Base-by-base conservation (phyloP, 2,329 filamentous ascomycete genomes). In the Fusarium caatingaense region DNA sequence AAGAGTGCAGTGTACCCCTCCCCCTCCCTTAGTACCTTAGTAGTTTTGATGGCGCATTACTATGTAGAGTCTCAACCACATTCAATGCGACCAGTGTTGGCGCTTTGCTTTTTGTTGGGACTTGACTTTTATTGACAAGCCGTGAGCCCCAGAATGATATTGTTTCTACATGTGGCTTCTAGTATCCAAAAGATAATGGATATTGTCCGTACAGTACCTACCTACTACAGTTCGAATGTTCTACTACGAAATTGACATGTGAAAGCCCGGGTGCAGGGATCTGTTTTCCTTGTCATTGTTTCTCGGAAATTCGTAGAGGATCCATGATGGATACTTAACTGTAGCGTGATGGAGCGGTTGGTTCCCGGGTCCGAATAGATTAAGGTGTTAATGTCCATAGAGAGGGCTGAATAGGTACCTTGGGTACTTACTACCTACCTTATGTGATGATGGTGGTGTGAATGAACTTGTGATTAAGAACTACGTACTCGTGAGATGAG, bases 391-490 rank as follows among this genome's bases (percentile, higher is more conserved):
- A 42, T 50, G 40, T 51, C 42, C 34, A 18, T n/a, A 37, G 34
- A n/a, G 53, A 56, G 50, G 37, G 30, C 48, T 37, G 21, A 25
- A 18, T 23, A n/a, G n/a, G n/a, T n/a, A 28, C 28, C 28, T 28
- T 28, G 25, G 21, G 13, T 23, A 44, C 34, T 18, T 37, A 6
- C 16, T 37, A 51, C 11, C 16, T 37, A 53, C 12, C 27, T 28
- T 37, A 47, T 32, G 37, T 51, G 55, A 56, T 18, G 42, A 51
- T 51, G 56, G 59, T 71, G 68, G 59, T 65, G 64, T 61, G 60
- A 69, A 69, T 49, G 45, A 65, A 61, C 63, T 66, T 56, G 60
- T 71, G 64, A 69, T 69, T 53, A 42, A 62, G 42, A 44, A 41
- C 34, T 37, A 21, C 13, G 47, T 25, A 42, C 12, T 41, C n/a